Percentiles rank a stretch among this genome's conserved stretches.
These are phyloP conservation scores for Umbelopsis isabellina DNA, from an alignment of 192 early-diverging fungal genomes.

Conservation along the genomic window DNA sequence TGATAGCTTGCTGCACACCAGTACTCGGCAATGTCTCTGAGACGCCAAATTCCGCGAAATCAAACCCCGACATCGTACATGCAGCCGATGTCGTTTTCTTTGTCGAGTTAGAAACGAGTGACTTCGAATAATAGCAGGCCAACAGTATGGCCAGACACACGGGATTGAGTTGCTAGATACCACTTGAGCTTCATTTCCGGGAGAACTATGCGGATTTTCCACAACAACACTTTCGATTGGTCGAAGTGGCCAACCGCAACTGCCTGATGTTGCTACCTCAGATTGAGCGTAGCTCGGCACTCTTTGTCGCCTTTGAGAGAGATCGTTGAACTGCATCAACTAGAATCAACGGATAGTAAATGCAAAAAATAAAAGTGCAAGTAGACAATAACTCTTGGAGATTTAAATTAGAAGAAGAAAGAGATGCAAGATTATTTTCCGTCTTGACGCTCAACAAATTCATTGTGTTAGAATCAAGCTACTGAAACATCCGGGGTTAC, in stretches of 20 bases:
- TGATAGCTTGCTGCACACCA: no score
- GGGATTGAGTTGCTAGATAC: not conserved
- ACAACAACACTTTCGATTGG: not conserved
- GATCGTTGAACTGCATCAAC: slow-evolving; percentile 24
- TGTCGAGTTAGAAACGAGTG: slow-evolving; percentile 5
- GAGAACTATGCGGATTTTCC: not conserved
- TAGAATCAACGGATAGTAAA: not conserved
- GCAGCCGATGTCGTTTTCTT: not conserved
- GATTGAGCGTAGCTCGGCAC: not conserved
- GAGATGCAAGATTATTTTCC: slow-evolving; percentile 1
- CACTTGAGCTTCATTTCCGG: not conserved
- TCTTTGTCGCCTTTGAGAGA: slow-evolving; percentile 5
- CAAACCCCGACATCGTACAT: not conserved
- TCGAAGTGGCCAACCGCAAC: not conserved
- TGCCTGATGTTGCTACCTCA: not conserved
- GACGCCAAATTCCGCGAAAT: slow-evolving; percentile 9
- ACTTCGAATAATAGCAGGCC: slow-evolving; percentile 6
- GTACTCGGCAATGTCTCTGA: not conserved
- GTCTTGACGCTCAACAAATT: not conserved
- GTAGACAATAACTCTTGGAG: not conserved
- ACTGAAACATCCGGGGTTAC: slow-evolving; percentile 15
- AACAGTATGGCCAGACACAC: slow-evolving; percentile 11
- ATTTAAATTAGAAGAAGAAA: not conserved
- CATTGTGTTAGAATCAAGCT: not conserved
- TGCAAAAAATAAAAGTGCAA: not conserved